Conservation (phyloP, 495 filamentous ascomycete species). For the Penicillium roqueforti region DNA sequence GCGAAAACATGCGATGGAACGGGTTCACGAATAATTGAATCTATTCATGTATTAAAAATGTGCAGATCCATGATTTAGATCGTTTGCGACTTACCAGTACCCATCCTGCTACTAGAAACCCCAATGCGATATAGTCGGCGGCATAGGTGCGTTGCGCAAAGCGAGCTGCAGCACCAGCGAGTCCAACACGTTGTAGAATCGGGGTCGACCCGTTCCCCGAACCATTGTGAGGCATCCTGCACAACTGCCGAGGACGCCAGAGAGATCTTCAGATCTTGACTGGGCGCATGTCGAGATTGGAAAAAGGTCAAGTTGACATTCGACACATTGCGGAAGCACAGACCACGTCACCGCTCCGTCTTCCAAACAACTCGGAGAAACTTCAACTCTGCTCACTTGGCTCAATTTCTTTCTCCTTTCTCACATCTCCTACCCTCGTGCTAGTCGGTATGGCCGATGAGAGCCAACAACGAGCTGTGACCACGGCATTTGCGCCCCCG, state of each 20-base stretch:
- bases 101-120: conserved; percentile 62
- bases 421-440: not conserved
- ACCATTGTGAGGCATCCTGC: conserved; percentile 31
- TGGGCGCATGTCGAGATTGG: not conserved
- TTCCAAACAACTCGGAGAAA: not conserved
- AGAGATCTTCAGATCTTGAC: not conserved
- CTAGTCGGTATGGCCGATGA: conserved; percentile 46
- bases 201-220: conserved; percentile 27
- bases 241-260: not conserved
- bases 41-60: conserved; percentile 30
- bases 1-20: conserved; percentile 74
- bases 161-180: conserved; percentile 38
- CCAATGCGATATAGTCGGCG: conserved; percentile 79
- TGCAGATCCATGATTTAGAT: not conserved
- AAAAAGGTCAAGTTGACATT: not conserved
- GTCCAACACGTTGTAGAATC: conserved; percentile 27
- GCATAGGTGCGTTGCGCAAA: conserved; percentile 69
- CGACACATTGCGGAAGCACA: conserved; percentile 8
- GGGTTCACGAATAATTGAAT: conserved; percentile 70
- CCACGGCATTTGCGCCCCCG: conserved; percentile 72
- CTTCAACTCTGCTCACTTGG: not conserved
- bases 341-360: conserved; percentile 4
- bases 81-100: conserved; percentile 48
- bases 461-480: conserved; percentile 44
- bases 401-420: not conserved